Conservation (phyloP, 441 rosid genomes). For the Populus hybrid region DNA sequence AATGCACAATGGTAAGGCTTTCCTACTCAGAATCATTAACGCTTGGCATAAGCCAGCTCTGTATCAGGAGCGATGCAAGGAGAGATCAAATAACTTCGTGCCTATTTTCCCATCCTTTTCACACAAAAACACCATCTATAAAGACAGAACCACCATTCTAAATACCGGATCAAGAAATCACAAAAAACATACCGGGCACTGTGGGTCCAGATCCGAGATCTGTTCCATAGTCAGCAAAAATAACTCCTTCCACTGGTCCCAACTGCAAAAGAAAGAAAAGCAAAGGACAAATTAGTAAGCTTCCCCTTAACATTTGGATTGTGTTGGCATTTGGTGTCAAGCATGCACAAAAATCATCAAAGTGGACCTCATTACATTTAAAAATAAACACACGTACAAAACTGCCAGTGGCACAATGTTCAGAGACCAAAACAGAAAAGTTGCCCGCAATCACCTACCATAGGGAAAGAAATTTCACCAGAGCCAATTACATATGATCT, state of each 20-base stretch:
- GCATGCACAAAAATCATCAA: neutral
- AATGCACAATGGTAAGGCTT: neutral
- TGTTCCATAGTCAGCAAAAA: conserved; percentile 90
- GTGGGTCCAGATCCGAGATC: conserved; percentile 79
- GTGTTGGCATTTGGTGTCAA: neutral
- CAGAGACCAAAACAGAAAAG: neutral
- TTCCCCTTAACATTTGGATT: neutral
- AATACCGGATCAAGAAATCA: neutral
- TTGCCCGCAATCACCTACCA: conserved; percentile 44
- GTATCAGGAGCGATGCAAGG: neutral
- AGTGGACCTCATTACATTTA: neutral
- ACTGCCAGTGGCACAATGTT: neutral
- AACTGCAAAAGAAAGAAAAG: conserved; percentile 41
- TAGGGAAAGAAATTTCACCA: conserved; percentile 76
- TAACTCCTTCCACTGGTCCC: conserved; percentile 85
- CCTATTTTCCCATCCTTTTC: neutral
- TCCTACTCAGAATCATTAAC: neutral
- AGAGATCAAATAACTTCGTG: neutral
- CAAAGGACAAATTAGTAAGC: neutral
- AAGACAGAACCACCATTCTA: neutral
- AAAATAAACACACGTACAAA: neutral
- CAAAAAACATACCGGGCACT: conserved; percentile 58
- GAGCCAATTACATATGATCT: conserved; percentile 84
- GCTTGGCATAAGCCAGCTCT: neutral
- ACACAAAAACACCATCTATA: neutral